Evolutionary conservation across 2,329 filamentous ascomycete species (phyloP), one percentile per base, ranked within the genome.

Genomic region (Aspergillus hortae): DNA sequence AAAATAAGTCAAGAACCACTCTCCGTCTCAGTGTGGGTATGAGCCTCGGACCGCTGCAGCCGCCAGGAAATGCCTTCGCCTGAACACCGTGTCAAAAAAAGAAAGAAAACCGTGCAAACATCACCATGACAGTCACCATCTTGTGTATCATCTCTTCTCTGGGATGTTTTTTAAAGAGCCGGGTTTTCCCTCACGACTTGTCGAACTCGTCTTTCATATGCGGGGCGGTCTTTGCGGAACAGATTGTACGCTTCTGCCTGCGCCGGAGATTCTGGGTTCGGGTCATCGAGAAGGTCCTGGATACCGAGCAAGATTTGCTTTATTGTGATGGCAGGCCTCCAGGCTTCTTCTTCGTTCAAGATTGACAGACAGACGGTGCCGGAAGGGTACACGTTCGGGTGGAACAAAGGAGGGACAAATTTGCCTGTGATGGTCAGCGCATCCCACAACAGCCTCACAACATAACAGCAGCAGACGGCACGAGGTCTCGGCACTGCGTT

Each of bases 311-410:
- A 82, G 58, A 99, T 97, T 74, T 97, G 91, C 76, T 96, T 97
- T 71, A 99, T 90, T 0, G 94, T 99, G 66, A 99, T 99, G 6
- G 94, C 92, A 1, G 94, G 95, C 73, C 95, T 95, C 94, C 95
- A 99, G 6, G 89, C 92, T 71, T 99, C 94, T 65, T 99, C 94
- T 72, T 99, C 95, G 75, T 97, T 99, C 60, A 99, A 77, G 61
- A 99, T 99, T 25, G 90, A 96, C 19, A 99, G 82, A 69, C 94
- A 99, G 56, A 99, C 94, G 44, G 94, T 99, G 61, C 94, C 95
- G 0, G 92, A 97, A 0, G 94, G 94, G 70, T 99, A 99, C 61
- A 99, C 94, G 71, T 99, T 99, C 0, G 94, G 94, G 68, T 99
- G 94, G 77, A 99, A 99, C 38, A 99, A 84, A 19, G 94, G 92